A percentile compares a stretch with the other conserved stretches of the same genome.
These are phyloP conservation scores for Ascochyta lentis DNA, from an alignment of 2,329 filamentous ascomycete species.

Conservation along the genomic window DNA sequence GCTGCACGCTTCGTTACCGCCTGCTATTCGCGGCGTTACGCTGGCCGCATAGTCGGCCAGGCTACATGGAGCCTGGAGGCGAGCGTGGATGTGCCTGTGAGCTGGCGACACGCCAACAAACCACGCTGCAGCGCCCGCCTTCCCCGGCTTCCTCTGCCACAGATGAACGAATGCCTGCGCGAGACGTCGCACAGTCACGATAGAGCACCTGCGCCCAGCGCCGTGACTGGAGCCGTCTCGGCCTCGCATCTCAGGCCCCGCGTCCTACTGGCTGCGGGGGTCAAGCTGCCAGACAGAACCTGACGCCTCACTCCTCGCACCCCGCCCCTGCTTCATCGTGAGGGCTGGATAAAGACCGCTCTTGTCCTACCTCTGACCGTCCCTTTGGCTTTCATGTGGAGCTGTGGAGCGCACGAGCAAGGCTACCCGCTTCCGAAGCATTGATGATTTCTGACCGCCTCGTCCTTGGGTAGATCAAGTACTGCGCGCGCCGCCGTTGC, in stretches of 20 bases:
- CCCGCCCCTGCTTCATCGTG: conserved; percentile 13
- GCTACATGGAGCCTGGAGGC: conserved; percentile 20
- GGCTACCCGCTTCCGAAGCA: conserved; percentile 33
- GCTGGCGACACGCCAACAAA: conserved; percentile 41
- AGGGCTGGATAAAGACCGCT: conserved; percentile 17
- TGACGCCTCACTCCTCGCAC: conserved; percentile 37
- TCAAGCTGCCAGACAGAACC: conserved; percentile 24
- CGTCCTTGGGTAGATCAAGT: conserved; percentile 23
- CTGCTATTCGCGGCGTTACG: conserved; percentile 37
- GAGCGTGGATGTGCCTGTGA: conserved; percentile 34
- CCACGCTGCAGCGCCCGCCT: conserved; percentile 28
- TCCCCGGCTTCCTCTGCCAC: conserved; percentile 27
- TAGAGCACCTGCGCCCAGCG: conserved; percentile 9
- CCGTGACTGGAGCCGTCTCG: conserved; percentile 33
- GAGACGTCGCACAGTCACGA: conserved; percentile 39
- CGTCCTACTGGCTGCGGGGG: conserved; percentile 17
- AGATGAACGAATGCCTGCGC: conserved; percentile 38
- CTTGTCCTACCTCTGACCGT: conserved; percentile 3
- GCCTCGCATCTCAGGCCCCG: conserved; percentile 15
- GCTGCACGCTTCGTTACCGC: conserved; percentile 18
- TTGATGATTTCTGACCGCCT: conserved; percentile 43
- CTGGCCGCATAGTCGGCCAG: conserved; percentile 43
- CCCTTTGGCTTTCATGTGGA: conserved; percentile 23
- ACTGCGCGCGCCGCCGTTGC: conserved; percentile 23
- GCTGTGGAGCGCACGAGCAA: conserved; percentile 30